A percentile compares a stretch with the other conserved stretches of the same genome.
These are phyloP conservation scores for Rhododendron griersonianum DNA, from an alignment of 148 eudicot genomes.

Conservation along the genomic window DNA sequence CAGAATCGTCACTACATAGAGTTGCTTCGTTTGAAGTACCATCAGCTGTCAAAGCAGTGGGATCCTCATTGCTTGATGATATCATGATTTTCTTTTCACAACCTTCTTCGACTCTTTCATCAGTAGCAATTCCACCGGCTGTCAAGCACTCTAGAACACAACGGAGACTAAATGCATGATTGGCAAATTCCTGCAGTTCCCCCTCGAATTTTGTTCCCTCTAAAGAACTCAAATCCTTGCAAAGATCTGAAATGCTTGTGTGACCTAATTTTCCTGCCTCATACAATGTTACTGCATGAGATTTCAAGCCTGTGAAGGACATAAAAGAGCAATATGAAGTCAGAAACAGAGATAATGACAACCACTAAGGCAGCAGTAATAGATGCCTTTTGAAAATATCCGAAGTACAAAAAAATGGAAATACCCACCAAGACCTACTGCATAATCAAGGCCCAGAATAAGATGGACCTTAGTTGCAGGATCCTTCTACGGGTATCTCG, in stretches of 20 bases:
- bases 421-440: neutral
- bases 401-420: neutral
- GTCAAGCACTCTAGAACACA: conserved; percentile 82
- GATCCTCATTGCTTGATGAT: conserved; percentile 33
- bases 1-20: conserved; percentile 19
- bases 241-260: conserved; percentile 88
- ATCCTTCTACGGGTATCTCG: neutral
- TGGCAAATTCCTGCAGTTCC: conserved; percentile 96
- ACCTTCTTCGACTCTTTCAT: conserved; percentile 24
- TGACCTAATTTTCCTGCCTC: conserved; percentile 98
- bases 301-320: conserved; percentile 70
- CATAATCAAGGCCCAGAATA: neutral
- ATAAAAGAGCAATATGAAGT: conserved; percentile 7
- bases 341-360: neutral
- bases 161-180: conserved; percentile 97
- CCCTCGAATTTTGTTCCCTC: conserved; percentile 97
- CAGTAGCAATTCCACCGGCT: conserved; percentile 74
- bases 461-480: neutral
- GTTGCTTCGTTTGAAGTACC: conserved; percentile 16
- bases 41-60: conserved; percentile 28
- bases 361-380: conserved; percentile 2
- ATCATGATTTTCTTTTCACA: conserved; percentile 22
- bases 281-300: conserved; percentile 94
- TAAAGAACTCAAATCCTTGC: conserved; percentile 84
- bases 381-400: neutral